These are phyloP conservation scores for Kodamaea alishanica DNA, from an alignment of 1,139 yeast genomes.

Conservation along the genomic window DNA sequence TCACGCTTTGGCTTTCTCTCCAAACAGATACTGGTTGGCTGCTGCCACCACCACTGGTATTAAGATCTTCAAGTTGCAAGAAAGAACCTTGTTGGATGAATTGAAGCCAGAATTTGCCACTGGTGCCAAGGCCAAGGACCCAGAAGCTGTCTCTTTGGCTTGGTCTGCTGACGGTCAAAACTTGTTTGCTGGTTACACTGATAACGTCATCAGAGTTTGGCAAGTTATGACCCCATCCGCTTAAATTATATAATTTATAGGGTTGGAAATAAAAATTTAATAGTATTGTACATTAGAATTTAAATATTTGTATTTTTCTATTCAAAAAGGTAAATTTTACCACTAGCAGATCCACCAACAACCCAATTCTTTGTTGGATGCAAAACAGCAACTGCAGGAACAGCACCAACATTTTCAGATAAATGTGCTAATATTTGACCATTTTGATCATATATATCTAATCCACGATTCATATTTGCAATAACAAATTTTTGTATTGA, in stretches of 20 bases:
- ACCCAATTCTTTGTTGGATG: conserved; percentile 89
- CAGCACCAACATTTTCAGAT: conserved; percentile 67
- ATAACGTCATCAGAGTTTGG: conserved; percentile 99
- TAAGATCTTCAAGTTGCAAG: conserved; percentile 98
- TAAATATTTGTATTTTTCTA: conserved; percentile 11
- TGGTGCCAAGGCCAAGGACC: conserved; percentile 90
- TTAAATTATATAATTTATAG: conserved; percentile 23
- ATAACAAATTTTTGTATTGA: conserved; percentile 80
- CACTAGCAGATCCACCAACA: conserved; percentile 92
- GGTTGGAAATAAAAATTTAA: conserved; percentile 5
- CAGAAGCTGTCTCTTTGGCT: conserved; percentile 96
- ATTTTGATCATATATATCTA: conserved; percentile 72
- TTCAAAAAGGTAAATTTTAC: conserved; percentile 71
- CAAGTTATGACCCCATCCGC: conserved; percentile 94
- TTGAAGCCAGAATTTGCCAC: conserved; percentile 97
- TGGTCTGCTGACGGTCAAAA: conserved; percentile 99
- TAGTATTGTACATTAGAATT: not conserved
- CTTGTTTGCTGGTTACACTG: conserved; percentile 99
- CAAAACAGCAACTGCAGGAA: conserved; percentile 82
- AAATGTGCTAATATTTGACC: conserved; percentile 80
- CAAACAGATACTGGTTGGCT: conserved; percentile 99
- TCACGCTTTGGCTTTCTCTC: conserved; percentile 98
- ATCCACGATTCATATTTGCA: conserved; percentile 86
- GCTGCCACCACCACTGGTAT: conserved; percentile 98
- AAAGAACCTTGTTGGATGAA: conserved; percentile 94